Conservation (phyloP, 2,329 filamentous ascomycete species). For the Pestalotiopsis sp. region DNA sequence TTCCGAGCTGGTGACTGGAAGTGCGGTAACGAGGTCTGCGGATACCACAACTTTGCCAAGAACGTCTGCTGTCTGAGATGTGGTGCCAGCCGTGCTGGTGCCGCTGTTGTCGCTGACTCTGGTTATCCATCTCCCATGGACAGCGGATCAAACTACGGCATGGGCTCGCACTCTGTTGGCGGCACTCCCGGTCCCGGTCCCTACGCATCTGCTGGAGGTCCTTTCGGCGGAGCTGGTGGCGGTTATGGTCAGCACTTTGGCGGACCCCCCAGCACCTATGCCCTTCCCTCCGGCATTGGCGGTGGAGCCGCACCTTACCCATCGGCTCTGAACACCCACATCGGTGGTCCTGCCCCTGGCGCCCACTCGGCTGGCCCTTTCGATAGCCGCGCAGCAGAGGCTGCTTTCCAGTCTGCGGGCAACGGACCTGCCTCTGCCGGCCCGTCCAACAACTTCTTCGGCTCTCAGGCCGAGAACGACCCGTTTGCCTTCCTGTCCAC, state of each 20-base stretch:
- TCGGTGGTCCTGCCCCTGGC: slow-evolving; percentile 71
- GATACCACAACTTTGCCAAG: slow-evolving; percentile 99
- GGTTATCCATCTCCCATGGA: slow-evolving; percentile 92
- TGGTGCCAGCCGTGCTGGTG: slow-evolving; percentile 89
- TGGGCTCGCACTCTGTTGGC: slow-evolving; percentile 85
- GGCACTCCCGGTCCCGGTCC: slow-evolving; percentile 78
- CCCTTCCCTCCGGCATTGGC: slow-evolving; percentile 81
- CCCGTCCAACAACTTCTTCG: slow-evolving; percentile 74
- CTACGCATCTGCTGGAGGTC: slow-evolving; percentile 69
- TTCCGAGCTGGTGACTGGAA: slow-evolving; percentile 99
- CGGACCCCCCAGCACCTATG: slow-evolving; percentile 85
- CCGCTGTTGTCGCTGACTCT: slow-evolving; percentile 91
- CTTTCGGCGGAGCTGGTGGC: slow-evolving; percentile 62
- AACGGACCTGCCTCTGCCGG: slow-evolving; percentile 79
- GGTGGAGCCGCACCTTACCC: slow-evolving; percentile 80
- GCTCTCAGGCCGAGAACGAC: slow-evolving; percentile 66
- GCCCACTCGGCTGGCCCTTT: slow-evolving; percentile 86
- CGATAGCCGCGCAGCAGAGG: slow-evolving; percentile 90
- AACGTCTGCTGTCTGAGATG: slow-evolving; percentile 97
- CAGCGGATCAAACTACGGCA: slow-evolving; percentile 77
- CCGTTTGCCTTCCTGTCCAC: slow-evolving; percentile 80
- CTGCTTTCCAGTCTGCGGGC: slow-evolving; percentile 86
- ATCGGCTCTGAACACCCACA: slow-evolving; percentile 77
- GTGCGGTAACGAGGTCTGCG: slow-evolving; percentile 94
- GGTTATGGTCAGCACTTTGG: slow-evolving; percentile 81